Base-by-base conservation (phyloP, 495 filamentous ascomycete genomes). In the Hypoxylon rickii region DNA sequence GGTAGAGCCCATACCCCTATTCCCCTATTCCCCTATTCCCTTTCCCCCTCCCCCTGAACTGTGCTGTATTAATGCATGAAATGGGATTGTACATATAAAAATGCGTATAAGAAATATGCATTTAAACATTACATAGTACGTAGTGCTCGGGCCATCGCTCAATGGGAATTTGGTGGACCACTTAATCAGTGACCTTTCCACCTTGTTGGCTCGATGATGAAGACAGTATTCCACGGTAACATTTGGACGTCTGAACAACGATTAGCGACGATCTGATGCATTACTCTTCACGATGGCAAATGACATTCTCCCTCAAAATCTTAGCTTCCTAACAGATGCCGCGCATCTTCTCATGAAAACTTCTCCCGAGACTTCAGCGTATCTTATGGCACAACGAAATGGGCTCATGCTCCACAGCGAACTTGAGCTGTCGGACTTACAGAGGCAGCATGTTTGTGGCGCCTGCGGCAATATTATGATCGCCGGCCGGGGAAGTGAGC, bases 381-480 rank as follows among this genome's bases (percentile, higher is more conserved):
- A 79, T 51, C 63, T 82, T 24, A 77, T 82, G 73, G 72, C 67
- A 40, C 68, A 65, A 19, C 66, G 74, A 33, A 71, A 75, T 53
- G 50, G 60, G 16, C 54, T 81, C 1, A 61, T 78, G 62, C 70
- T 76, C 45, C 66, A 75, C 18, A 67, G 74, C 55, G 70, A 75
- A 16, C 16, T 79, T 5, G 57, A 68, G 11, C 70, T 48, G 44
- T 63, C 77, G 4, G 78, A 79, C 17, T 38, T 70, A 7, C 69
- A 80, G 17, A 68, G 68, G 41, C 73, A 78, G 42, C 74, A 74
- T 43, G 70, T 73, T 13, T 83, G 80, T 63, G 71, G 61, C 24
- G 73, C 73, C 38, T 83, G 80, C 56, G 80, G 80, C 21, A 73
- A 79, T 51, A 79, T 81, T 41, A 73, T 81, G 69, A 64, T 81